Conservation (phyloP, 1,284 basidiomycete genomes). For the Cutaneotrichosporon cutaneum region DNA sequence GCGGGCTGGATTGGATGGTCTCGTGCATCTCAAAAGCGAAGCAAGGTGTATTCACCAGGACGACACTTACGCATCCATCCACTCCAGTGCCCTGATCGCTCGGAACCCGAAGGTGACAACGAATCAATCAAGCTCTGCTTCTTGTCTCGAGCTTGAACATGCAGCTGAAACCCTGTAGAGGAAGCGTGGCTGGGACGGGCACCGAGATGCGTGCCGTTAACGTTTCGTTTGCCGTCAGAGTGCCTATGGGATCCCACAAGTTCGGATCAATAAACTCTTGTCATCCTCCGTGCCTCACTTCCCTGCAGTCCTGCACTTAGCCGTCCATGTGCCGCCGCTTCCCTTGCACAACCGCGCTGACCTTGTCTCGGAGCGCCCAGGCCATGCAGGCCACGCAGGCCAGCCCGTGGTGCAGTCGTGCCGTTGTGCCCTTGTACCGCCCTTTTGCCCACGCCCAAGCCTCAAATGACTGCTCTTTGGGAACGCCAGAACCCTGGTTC, state of each 20-base stretch:
- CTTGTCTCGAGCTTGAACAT: background rate
- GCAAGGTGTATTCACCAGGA: background rate
- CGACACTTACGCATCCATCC: background rate
- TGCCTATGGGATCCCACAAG: background rate
- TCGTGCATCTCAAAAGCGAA: too few species aligned
- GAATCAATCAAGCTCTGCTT: background rate
- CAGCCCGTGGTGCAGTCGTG: too few species aligned
- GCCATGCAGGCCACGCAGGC: too few species aligned
- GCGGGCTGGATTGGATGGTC: too few species aligned
- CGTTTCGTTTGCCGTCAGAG: background rate
- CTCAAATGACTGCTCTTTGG: too few species aligned
- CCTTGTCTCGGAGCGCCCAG: too few species aligned
- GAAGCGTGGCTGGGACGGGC: background rate
- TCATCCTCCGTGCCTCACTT: background rate
- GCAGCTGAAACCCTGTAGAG: background rate
- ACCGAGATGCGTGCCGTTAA: background rate
- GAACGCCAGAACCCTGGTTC: too few species aligned
- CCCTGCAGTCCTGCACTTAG: background rate
- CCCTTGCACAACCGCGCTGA: too few species aligned
- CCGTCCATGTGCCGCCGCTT: background rate
- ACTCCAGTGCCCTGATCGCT: background rate
- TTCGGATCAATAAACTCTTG: conserved; percentile 4
- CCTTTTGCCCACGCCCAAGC: too few species aligned
- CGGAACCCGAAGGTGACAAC: background rate
- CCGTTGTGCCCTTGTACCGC: too few species aligned